Percentiles rank a stretch among this genome's conserved stretches.
These are phyloP conservation scores for Psidium guajava DNA, from an alignment of 345 rosid genomes.

Conservation along the genomic window DNA sequence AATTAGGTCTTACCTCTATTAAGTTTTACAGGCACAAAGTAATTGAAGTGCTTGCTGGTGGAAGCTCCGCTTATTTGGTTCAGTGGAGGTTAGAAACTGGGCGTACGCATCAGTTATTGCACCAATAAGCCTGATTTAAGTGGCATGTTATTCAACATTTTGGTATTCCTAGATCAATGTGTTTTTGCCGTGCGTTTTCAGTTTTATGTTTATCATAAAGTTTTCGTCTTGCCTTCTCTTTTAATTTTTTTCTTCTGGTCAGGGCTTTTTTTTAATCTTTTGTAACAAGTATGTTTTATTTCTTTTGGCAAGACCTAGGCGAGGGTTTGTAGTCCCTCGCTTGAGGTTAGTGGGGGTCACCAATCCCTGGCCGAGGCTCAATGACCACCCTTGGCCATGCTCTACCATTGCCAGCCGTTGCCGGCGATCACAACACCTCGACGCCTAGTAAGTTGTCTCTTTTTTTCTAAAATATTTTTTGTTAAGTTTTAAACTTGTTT, in stretches of 20 bases:
- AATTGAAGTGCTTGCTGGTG: constrained; percentile 64
- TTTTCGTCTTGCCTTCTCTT: neutral
- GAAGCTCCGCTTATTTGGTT: constrained; percentile 72
- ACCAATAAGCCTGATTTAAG: neutral
- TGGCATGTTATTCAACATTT: neutral
- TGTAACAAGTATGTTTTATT: neutral
- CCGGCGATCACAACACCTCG: too few relatives aligned
- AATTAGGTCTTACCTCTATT: neutral
- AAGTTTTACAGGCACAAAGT: constrained; percentile 59
- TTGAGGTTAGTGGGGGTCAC: too few relatives aligned
- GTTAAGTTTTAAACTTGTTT: too few relatives aligned
- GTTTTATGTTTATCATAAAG: neutral
- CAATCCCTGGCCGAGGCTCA: too few relatives aligned
- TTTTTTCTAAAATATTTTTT: too few relatives aligned
- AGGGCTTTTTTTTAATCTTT: neutral
- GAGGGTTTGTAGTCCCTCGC: too few relatives aligned
- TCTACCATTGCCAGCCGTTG: too few relatives aligned
- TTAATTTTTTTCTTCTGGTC: too few relatives aligned
- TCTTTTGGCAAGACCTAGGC: too few relatives aligned
- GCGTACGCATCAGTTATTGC: constrained; percentile 88
- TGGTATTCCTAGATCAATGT: neutral
- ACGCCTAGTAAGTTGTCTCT: too few relatives aligned
- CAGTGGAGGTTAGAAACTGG: constrained; percentile 97
- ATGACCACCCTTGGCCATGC: too few relatives aligned
- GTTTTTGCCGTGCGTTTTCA: neutral